Base-by-base conservation (phyloP, 2,329 filamentous ascomycete species). In the Pyrenophora tritici-repentis region DNA sequence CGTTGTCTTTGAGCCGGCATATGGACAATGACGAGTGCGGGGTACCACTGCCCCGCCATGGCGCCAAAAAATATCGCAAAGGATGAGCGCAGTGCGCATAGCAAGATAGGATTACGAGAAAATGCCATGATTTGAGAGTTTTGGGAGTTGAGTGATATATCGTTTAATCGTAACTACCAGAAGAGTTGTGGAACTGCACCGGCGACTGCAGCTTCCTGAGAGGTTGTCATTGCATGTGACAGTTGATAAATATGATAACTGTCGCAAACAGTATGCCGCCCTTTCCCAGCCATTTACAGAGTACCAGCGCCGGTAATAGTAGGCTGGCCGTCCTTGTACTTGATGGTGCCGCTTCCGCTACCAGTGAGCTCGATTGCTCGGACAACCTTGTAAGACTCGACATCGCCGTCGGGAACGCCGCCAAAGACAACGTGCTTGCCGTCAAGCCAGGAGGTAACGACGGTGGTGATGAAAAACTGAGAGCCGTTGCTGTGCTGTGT, bases 341-440 rank as follows among this genome's bases (percentile, higher is more conserved):
- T 79, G 75, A 81, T 79, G 55, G 63, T 61, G 47, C 84, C 85
- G 53, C 75, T 79, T 70, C 70, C 73, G 74, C 75, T 80, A 65
- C 85, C 84, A 63, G 79, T 78, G 45, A 77, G 76, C 78, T 87
- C 84, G 59, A 87, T 82, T 58, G 79, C 76, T 74, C 79, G 79
- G 71, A 87, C 80, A 53, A 83, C 67, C 55, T 77, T 70, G 73
- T 81, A 77, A 64, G 80, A 84, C 39, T 77, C 75, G 4, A 68
- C 66, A 54, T 85, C 83, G 58, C 79, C 80, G 20, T 74, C 68
- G 24, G 74, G 67, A 56, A 92, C 88, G 79, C 89, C 81, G 73
- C 90, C 90, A 78, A 92, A 92, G 73, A 91, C 89, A 76, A 91
- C 88, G 82, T 94, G 90, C 75, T 88, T 88, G 72, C 84, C 85